Evolutionary conservation across 2,329 filamentous ascomycete genomes (phyloP).

Genomic region (Amylocarpus encephaloides): DNA sequence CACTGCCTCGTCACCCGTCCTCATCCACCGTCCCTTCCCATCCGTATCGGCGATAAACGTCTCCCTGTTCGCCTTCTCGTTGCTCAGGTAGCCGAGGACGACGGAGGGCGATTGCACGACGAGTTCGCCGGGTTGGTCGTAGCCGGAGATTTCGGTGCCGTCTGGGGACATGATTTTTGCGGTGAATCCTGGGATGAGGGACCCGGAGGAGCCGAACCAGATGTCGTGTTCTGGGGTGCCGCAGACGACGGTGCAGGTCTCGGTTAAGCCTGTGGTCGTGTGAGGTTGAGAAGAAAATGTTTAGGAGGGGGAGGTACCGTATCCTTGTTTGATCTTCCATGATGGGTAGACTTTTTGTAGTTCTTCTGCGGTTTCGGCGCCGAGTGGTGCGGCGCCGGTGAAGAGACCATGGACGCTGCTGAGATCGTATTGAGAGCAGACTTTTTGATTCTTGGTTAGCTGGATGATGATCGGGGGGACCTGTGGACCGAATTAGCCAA

Average conservation of each 20-base stretch:
- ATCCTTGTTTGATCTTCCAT: constrained; percentile 58
- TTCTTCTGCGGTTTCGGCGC: constrained; percentile 63
- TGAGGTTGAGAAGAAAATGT: neutral
- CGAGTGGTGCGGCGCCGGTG: constrained; percentile 73
- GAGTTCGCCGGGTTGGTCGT: constrained; percentile 74
- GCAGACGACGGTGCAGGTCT: constrained; percentile 65
- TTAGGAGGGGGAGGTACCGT: constrained; percentile 43
- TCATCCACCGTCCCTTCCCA: constrained; percentile 64
- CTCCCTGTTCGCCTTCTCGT: constrained; percentile 73
- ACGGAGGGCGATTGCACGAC: constrained; percentile 71
- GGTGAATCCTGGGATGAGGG: constrained; percentile 56
- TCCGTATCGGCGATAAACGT: constrained; percentile 65
- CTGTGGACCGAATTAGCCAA: constrained; percentile 44
- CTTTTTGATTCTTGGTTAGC: constrained; percentile 58
- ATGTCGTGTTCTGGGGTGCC: constrained; percentile 57
- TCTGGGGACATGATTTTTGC: constrained; percentile 62
- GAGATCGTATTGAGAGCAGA: constrained; percentile 61
- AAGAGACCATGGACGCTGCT: constrained; percentile 60
- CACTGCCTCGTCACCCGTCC: constrained; percentile 71
- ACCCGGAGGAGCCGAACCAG: constrained; percentile 65
- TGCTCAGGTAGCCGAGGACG: constrained; percentile 79
- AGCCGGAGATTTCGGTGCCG: constrained; percentile 62
- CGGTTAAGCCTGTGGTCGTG: constrained; percentile 58
- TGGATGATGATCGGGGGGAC: constrained; percentile 78
- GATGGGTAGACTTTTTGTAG: constrained; percentile 32